A percentile compares a stretch with the other conserved stretches of the same genome.
Evolutionary conservation across 179 eudicot species (phyloP).

Genomic region (Silene noctiflora): DNA sequence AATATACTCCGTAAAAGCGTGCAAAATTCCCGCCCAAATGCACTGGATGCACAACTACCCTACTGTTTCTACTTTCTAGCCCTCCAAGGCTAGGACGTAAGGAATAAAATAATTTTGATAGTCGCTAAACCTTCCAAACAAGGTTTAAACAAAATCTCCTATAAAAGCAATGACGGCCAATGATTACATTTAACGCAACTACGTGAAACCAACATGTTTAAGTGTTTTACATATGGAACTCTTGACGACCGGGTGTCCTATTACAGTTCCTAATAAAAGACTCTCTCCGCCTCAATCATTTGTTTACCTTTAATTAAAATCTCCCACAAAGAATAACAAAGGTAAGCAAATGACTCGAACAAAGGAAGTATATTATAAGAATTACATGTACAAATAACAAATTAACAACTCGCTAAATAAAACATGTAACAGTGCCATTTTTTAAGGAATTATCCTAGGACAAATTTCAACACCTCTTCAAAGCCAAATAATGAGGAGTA

Average conservation of each 20-base stretch:
- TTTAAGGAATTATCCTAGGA: too few relatives aligned
- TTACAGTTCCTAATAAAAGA: background rate
- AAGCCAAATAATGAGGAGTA: background rate
- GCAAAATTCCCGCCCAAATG: background rate
- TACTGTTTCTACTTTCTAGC: conserved; percentile 2
- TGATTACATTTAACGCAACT: background rate
- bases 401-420: too few relatives aligned
- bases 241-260: background rate
- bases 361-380: too few relatives aligned
- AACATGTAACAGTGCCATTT: too few relatives aligned
- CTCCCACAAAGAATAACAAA: too few relatives aligned
- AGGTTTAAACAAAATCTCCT: background rate
- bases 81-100: background rate
- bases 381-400: too few relatives aligned
- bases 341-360: too few relatives aligned
- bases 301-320: too few relatives aligned
- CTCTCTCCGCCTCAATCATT: too few relatives aligned
- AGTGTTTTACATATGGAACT: too few relatives aligned
- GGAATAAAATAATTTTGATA: conserved; percentile 6
- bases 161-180: conserved; percentile 10
- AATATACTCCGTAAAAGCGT: background rate
- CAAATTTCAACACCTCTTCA: too few relatives aligned
- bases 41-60: conserved; percentile 23
- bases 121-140: background rate
- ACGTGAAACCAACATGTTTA: background rate